A percentile compares a stretch with the other conserved stretches of the same genome.
Conservation (phyloP, 768 basidiomycete species). For the Lactarius psammicola region DNA sequence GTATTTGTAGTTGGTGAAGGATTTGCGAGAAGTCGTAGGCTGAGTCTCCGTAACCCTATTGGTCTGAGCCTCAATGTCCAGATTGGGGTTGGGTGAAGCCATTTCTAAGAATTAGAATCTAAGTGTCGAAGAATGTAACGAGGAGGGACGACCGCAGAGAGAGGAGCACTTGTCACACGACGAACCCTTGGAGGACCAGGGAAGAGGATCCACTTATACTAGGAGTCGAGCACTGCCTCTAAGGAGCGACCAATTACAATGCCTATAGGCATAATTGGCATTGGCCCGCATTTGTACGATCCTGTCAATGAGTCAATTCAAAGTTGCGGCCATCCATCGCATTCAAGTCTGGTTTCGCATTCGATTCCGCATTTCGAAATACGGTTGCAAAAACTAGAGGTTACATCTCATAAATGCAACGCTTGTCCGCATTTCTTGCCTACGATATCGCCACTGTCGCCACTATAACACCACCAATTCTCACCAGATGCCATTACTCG, state of each 20-base stretch:
- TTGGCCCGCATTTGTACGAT: not conserved
- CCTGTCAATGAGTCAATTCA: no score
- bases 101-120: not conserved
- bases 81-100: not conserved
- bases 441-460: no score
- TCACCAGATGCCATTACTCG: no score
- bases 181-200: not conserved
- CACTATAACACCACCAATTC: no score
- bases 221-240: not conserved
- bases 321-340: no score
- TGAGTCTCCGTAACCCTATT: not conserved
- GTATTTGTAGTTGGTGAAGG: not conserved
- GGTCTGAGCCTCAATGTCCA: not conserved
- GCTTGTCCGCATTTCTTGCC: no score
- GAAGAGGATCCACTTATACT: no score
- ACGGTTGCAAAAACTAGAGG: no score
- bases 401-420: no score
- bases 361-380: no score
- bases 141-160: not conserved
- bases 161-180: not conserved
- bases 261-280: not conserved
- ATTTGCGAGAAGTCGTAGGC: not conserved
- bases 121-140: not conserved
- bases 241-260: no score
- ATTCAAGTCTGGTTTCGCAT: no score